phyloP scores from a whole-genome alignment of 2,329 filamentous ascomycete genomes.

The Pseudogymnoascus sp. region DNA sequence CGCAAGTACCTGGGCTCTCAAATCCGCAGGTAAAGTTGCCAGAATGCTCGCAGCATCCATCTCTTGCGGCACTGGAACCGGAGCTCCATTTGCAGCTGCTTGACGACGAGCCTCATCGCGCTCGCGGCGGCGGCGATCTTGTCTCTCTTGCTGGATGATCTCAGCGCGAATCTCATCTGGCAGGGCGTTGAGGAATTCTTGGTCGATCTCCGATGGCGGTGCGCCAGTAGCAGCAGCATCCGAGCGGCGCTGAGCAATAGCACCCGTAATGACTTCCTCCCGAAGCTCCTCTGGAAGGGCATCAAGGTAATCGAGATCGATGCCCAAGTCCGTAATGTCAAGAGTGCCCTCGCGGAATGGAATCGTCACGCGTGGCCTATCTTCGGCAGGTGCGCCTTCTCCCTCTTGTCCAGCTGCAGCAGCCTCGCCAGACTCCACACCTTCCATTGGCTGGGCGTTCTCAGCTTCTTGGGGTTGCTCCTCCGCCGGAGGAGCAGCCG shows the following conservation, averaged over 20 bases:
- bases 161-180: conserved; percentile 85
- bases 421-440: conserved; percentile 43
- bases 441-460: conserved; percentile 55
- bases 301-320: conserved; percentile 88
- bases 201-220: conserved; percentile 75
- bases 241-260: conserved; percentile 73
- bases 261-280: conserved; percentile 90
- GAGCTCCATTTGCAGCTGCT: conserved; percentile 37
- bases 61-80: conserved; percentile 46
- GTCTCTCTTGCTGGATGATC: conserved; percentile 80
- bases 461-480: conserved; percentile 23
- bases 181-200: conserved; percentile 87
- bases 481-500: conserved; percentile 40
- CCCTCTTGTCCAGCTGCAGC: conserved; percentile 24
- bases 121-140: conserved; percentile 79
- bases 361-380: conserved; percentile 62
- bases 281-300: conserved; percentile 96
- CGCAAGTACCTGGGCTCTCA: conserved; percentile 79
- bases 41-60: conserved; percentile 93
- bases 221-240: conserved; percentile 64
- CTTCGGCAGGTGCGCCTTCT: conserved; percentile 36
- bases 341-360: conserved; percentile 79
- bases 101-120: conserved; percentile 71
- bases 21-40: conserved; percentile 73
- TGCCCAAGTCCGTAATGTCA: conserved; percentile 89